Evolutionary conservation across 495 filamentous ascomycete species (phyloP), one percentile per base, ranked within the genome.

Genomic region (Collariella sp.): DNA sequence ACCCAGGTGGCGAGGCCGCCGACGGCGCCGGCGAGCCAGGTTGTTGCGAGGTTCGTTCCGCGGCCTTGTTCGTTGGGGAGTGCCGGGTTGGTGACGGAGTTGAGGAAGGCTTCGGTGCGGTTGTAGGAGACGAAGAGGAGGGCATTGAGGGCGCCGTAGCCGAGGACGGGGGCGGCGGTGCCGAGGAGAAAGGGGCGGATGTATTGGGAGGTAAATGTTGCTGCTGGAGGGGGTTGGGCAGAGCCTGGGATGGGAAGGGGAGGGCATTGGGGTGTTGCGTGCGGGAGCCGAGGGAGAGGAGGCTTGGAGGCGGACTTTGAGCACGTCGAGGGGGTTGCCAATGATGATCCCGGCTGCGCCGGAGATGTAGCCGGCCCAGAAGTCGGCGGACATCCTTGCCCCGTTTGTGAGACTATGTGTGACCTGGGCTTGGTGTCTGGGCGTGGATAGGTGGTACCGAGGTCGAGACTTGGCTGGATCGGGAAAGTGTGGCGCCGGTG

Each of bases 71-170:
- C n/a, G 12, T 26, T 43, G 48, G 15, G n/a, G n/a, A n/a, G n/a
- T n/a, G n/a, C n/a, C n/a, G n/a, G 54, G 31, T 7, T 16, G 50
- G 26, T 66, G 59, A 75, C 72, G 3, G 54, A 29, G 59, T 70
- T 69, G 41, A 94, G 72, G 48, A 77, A 63, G 39, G 70, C 72
- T 39, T 88, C 76, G 38, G 81, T 83, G 44, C 86, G 84, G 66
- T 94, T 94, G 72, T 95, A 95, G 24, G 82, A 80, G 45, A 86
- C 78, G 71, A 93, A 96, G 26, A 96, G 82, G 18, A 95, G 71
- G 26, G 88, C 88, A 70, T 95, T 95, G 50, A 96, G 78, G 38
- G 87, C 87, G 54, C 90, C 90, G 74, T 94, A 91, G 67, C 86
- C 87, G 23, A 94, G 72, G 43, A 94, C 82, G 0, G 90, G 90